Base-by-base conservation (phyloP, 2,329 filamentous ascomycete genomes). In the Colletotrichum scovillei region DNA sequence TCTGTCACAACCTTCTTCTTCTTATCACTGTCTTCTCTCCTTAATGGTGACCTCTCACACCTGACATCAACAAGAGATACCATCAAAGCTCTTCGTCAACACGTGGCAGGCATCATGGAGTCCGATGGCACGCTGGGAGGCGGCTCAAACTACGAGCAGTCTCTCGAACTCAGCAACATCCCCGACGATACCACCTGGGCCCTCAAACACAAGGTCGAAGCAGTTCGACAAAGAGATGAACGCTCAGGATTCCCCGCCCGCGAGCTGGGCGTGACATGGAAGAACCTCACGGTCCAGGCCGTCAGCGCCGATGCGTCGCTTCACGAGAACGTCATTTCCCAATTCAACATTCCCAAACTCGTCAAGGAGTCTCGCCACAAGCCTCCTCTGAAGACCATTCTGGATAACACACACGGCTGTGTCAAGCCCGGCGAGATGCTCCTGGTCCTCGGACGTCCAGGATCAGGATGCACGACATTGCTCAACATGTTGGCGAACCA, bases 341-440 rank as follows among this genome's bases (percentile, higher is more conserved):
- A 89, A 75, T 89, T 88, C 83, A 90, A 89, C 78, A 80, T 91
- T 2, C 84, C 86, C 32, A 84, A 88, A 46, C 82, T 86, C n/a
- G 76, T 88, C 75, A 87, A 84, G 76, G 90, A 91, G 75, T 84
- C 83, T 69, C 84, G 84, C 75, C 84, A 83, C 56, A 91, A 89
- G 76, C 87, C 89, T 0, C 89, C 92, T 0, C 81, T 92, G 24
- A 89, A 89, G 75, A 92, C 91, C 0, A 91, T 95, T 58, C 82
- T 95, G 26, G 87, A 92, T 66, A 86, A 89, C 76, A 90, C 88
- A 70, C 89, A 91, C 78, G 92, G 92, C 12, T 93, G 91, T 76
- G 90, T 94, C 63, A 91, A 92, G 79, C 92, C 92, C 0, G 93
- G 92, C 24, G 92, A 94, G 81, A 93, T 94, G 92, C 81, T 93